These are phyloP conservation scores for Arabis hirsuta DNA, from an alignment of 345 rosid genomes.

Conservation along the genomic window DNA sequence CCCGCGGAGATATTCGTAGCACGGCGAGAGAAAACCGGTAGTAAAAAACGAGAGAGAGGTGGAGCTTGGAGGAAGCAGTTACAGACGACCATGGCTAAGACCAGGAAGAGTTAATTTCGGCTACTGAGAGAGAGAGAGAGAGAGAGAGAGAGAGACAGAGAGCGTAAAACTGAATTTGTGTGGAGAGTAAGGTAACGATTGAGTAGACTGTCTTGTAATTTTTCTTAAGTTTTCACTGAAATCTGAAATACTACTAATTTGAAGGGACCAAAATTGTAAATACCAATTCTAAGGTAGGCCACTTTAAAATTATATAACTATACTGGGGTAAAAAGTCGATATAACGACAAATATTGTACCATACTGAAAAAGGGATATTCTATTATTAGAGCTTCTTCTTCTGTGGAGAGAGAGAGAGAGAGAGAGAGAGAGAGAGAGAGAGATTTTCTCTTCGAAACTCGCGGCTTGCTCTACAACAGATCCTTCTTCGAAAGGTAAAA, in stretches of 20 bases:
- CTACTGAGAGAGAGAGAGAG: background rate
- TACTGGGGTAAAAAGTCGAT: background rate
- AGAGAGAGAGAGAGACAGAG: too few species aligned
- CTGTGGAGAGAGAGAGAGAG: slow-evolving; percentile 24
- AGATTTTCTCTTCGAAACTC: slow-evolving; percentile 44
- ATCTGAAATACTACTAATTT: background rate
- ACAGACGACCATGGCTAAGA: slow-evolving; percentile 52
- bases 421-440: slow-evolving; percentile 33
- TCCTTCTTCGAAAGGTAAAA: slow-evolving; percentile 40
- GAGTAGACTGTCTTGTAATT: slow-evolving; percentile 4
- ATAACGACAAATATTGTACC: background rate
- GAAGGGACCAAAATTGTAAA: background rate
- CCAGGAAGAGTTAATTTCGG: background rate
- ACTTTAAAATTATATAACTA: background rate
- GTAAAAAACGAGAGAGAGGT: slow-evolving; percentile 42
- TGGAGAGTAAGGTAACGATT: slow-evolving; percentile 27
- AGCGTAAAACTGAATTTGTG: slow-evolving; percentile 12
- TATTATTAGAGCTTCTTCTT: slow-evolving; percentile 27
- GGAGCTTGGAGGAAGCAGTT: slow-evolving; percentile 47
- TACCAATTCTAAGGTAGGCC: too few species aligned
- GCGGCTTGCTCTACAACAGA: slow-evolving; percentile 39
- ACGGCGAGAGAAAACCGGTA: slow-evolving; percentile 44
- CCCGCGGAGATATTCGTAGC: slow-evolving; percentile 25
- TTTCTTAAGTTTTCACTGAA: background rate
- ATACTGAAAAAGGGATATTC: background rate